These are phyloP conservation scores for Ceratocystis cacaofunesta DNA, from an alignment of 2,329 filamentous ascomycete species.

Conservation along the genomic window DNA sequence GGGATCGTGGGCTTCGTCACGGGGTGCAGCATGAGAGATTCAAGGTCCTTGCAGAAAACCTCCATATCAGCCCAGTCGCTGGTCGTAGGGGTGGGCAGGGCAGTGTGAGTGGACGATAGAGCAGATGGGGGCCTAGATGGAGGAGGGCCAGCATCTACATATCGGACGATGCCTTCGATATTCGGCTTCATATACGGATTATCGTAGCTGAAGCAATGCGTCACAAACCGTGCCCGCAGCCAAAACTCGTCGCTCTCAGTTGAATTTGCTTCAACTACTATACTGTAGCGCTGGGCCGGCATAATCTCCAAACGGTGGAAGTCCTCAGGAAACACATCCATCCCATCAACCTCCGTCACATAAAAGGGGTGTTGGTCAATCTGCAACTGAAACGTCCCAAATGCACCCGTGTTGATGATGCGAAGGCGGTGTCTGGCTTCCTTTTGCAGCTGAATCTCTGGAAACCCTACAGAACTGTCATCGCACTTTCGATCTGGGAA, in stretches of 20 bases:
- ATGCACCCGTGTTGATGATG: slow-evolving; percentile 55
- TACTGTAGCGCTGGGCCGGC: slow-evolving; percentile 57
- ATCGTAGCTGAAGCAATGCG: slow-evolving; percentile 26
- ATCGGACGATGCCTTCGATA: slow-evolving; percentile 24
- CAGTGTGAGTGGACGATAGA: slow-evolving; percentile 10
- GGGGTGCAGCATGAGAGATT: slow-evolving; percentile 33
- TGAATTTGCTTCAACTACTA: slow-evolving; percentile 47
- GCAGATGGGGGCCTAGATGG: not conserved
- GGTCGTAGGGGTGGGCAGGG: slow-evolving; percentile 22
- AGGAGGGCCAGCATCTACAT: slow-evolving; percentile 16
- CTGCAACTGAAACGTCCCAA: slow-evolving; percentile 57
- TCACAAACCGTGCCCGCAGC: slow-evolving; percentile 40
- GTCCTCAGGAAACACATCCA: slow-evolving; percentile 44
- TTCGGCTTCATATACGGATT: slow-evolving; percentile 24
- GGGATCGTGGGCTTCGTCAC: slow-evolving; percentile 26
- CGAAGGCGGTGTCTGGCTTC: slow-evolving; percentile 49
- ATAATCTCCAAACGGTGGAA: slow-evolving; percentile 49
- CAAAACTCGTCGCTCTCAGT: slow-evolving; percentile 42
- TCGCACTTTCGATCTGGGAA: slow-evolving; percentile 32
- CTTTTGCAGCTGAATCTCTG: slow-evolving; percentile 33
- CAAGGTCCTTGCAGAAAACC: slow-evolving; percentile 38
- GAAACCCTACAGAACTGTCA: slow-evolving; percentile 25
- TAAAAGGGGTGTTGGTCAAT: slow-evolving; percentile 51
- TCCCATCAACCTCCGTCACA: slow-evolving; percentile 57
- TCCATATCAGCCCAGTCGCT: slow-evolving; percentile 35